phyloP scores from a whole-genome alignment of 495 filamentous ascomycete genomes.

The Xylaria intraflava region DNA sequence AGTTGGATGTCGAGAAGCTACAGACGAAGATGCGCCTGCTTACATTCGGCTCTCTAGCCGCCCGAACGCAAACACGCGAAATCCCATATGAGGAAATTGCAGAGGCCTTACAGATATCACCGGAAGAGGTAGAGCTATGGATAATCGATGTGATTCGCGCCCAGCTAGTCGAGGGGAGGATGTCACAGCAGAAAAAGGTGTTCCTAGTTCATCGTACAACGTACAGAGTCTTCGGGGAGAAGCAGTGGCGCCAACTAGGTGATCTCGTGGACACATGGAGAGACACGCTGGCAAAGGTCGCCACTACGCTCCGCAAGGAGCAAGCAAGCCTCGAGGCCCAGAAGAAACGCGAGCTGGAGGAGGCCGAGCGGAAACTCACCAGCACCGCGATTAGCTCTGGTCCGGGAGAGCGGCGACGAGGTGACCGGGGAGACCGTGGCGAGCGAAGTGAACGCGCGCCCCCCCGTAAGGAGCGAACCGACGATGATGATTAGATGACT shows the following conservation, averaged over 20 bases:
- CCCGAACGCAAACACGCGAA: slow-evolving; percentile 70
- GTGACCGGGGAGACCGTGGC: slow-evolving; percentile 20
- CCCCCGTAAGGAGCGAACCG: slow-evolving; percentile 35
- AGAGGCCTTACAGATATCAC: slow-evolving; percentile 70
- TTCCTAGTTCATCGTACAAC: slow-evolving; percentile 93
- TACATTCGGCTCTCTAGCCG: slow-evolving; percentile 83
- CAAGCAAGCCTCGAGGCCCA: slow-evolving; percentile 58
- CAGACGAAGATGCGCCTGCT: slow-evolving; percentile 90
- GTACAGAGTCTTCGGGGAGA: slow-evolving; percentile 93
- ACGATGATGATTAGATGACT: slow-evolving; percentile 40
- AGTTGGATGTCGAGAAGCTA: slow-evolving; percentile 55
- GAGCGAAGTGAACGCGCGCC: slow-evolving; percentile 7
- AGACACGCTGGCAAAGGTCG: slow-evolving; percentile 64
- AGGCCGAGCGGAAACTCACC: slow-evolving; percentile 50
- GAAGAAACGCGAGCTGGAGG: slow-evolving; percentile 53
- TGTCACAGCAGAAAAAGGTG: slow-evolving; percentile 81
- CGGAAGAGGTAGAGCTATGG: slow-evolving; percentile 90
- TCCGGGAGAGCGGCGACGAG: slow-evolving; percentile 24
- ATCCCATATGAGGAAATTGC: slow-evolving; percentile 80
- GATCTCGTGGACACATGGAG: slow-evolving; percentile 85
- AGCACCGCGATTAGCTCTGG: slow-evolving; percentile 25
- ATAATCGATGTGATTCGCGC: slow-evolving; percentile 96
- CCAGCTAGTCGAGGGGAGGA: slow-evolving; percentile 87
- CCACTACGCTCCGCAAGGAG: slow-evolving; percentile 67
- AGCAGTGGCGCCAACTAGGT: slow-evolving; percentile 94